Evolutionary conservation across 805 yeast species (phyloP).

Genomic region (Kuraishia capsulata): DNA sequence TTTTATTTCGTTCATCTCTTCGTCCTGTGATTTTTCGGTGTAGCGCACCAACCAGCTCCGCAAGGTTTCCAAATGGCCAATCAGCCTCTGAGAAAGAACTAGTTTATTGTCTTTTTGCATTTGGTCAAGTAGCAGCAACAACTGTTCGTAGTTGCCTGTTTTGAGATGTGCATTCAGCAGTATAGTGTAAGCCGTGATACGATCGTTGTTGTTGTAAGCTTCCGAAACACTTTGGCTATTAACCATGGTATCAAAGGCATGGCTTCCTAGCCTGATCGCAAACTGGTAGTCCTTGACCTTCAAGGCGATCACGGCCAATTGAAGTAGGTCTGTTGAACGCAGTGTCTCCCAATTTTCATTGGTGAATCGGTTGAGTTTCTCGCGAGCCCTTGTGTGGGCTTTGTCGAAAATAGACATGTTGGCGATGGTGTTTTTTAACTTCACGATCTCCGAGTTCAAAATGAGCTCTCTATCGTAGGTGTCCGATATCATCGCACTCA

Average conservation of each 20-base stretch:
- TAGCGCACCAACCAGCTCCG: not conserved
- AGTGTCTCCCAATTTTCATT: not conserved
- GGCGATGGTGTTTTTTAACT: not conserved
- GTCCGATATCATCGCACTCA: not conserved
- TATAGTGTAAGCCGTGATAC: not conserved
- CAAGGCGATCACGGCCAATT: not conserved
- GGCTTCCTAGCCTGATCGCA: not conserved
- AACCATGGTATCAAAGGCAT: not conserved
- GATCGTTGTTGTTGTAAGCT: not conserved
- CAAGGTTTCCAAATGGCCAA: not conserved
- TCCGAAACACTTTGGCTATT: not conserved
- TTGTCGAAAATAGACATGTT: not conserved
- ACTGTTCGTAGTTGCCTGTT: not conserved
- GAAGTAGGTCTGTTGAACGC: not conserved
- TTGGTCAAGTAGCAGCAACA: not conserved
- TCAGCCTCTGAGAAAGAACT: not conserved
- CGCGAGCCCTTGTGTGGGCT: not conserved
- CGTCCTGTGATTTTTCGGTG: not conserved
- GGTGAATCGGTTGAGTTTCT: not conserved
- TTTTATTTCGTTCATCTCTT: not conserved
- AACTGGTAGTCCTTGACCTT: not conserved
- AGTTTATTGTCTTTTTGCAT: not conserved
- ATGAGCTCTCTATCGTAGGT: not conserved
- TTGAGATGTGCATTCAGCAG: not conserved
- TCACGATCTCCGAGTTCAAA: not conserved